Evolutionary conservation across 352 stramenopile genomes (phyloP).

Genomic region (Halophytophthora batemanensis): DNA sequence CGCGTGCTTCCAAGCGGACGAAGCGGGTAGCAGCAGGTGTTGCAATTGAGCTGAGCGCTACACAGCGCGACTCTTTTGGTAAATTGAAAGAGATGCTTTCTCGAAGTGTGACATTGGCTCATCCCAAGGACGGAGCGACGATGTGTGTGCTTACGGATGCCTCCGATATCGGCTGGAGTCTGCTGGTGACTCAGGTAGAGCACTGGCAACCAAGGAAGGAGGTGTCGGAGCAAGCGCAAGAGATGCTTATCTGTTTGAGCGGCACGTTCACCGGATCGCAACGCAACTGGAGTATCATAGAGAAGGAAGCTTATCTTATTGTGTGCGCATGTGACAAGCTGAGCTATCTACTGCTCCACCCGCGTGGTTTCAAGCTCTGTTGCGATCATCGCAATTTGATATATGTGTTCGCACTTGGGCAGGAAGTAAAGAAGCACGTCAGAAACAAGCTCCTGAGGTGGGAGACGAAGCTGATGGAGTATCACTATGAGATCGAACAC

Average conservation of each 20-base stretch:
- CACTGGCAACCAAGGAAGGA: slow-evolving; percentile 1
- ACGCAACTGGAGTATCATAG: slow-evolving; percentile 13
- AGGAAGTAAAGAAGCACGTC: slow-evolving; percentile 13
- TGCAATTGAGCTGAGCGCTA: slow-evolving; percentile 1
- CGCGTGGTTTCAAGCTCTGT: slow-evolving; percentile 8
- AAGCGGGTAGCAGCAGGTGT: slow-evolving; percentile 12
- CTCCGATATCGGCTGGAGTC: neutral
- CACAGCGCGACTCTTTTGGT: slow-evolving; percentile 1
- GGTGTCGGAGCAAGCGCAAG: slow-evolving; percentile 7
- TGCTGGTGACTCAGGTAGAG: too few species aligned
- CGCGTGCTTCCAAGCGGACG: neutral
- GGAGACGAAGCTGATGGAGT: neutral
- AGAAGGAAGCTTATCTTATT: slow-evolving; percentile 19
- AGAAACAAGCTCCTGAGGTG: slow-evolving; percentile 15
- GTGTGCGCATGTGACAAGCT: slow-evolving; percentile 10
- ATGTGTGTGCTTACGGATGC: too few species aligned
- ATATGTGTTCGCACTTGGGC: slow-evolving; percentile 12
- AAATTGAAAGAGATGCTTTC: too few species aligned
- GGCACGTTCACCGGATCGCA: slow-evolving; percentile 5
- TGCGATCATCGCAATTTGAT: slow-evolving; percentile 26
- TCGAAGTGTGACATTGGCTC: too few species aligned
- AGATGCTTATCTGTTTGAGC: slow-evolving; percentile 10
- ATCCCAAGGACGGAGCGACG: too few species aligned
- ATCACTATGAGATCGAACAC: too few species aligned
- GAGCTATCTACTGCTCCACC: slow-evolving; percentile 9